Percentiles rank a stretch among this genome's conserved stretches.
phyloP scores from a whole-genome alignment of 176 grass and related monocot genomes.

The Zoysia japonica region DNA sequence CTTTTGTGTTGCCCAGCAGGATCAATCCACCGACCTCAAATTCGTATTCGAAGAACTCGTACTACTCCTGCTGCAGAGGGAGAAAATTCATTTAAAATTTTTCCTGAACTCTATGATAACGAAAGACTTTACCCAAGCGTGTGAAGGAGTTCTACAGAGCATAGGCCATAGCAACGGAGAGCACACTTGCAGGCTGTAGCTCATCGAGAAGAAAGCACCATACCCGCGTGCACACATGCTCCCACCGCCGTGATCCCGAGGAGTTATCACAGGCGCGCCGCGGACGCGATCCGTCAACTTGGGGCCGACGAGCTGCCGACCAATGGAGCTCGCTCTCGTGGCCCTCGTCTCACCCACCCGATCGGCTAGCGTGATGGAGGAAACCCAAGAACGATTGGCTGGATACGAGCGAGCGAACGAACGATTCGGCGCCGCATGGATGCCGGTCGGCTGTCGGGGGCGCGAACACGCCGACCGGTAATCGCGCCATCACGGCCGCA shows the following conservation, averaged over 20 bases:
- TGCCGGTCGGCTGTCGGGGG: conserved; percentile 24
- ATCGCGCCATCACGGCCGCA: neutral
- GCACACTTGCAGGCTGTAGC: neutral
- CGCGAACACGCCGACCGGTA: neutral
- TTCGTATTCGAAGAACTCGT: neutral
- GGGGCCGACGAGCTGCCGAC: neutral
- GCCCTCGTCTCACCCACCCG: neutral
- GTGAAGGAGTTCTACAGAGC: neutral
- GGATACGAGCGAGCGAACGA: neutral
- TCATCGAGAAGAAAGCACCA: neutral
- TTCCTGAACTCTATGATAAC: neutral
- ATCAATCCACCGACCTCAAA: neutral
- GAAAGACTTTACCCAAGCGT: neutral
- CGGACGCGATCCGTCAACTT: neutral
- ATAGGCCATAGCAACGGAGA: neutral
- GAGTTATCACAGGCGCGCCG: neutral
- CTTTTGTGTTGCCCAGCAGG: neutral
- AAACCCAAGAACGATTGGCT: neutral
- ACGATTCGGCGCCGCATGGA: neutral
- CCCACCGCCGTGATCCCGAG: neutral
- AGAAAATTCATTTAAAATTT: neutral
- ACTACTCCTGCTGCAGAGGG: too few species aligned
- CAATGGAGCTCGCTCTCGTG: neutral
- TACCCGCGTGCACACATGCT: neutral
- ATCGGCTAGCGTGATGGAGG: neutral